Evolutionary conservation across 495 filamentous ascomycete species (phyloP), one percentile per base, ranked within the genome.

Genomic region (Tuber umbilicatum): DNA sequence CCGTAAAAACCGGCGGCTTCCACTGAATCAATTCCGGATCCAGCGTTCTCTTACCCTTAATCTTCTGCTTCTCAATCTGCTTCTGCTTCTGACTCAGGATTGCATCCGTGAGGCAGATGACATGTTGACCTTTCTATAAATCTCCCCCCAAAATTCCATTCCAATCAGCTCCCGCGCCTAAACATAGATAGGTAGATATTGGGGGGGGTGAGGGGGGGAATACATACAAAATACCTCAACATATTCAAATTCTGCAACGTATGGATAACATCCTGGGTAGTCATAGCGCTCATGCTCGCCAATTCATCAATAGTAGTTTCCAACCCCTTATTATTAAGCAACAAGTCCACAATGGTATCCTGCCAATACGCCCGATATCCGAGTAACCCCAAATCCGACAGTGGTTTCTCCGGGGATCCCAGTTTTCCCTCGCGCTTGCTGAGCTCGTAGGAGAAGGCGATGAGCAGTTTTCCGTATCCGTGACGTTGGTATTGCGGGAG

Each of bases 281-380:
- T 98, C 95, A 99, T 99, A 10, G 94, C 90, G 1, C 92, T 90
- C n/a, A 88, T 77, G 5, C 87, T 84, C 2, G 92, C 92, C 68
- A 99, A 86, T 67, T 92, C 89, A 60, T 82, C 81, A 38, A 82
- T 82, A 55, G 81, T 82, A 27, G 78, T 81, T 77, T 97, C 94
- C 40, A 97, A 91, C 55, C 90, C 95, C 71, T 91, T 88, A 68
- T 92, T 90, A 16, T 87, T 86, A 31, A 94, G 85, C 43, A 99
- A 85, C 31, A 95, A 81, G 72, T 97, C 94, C 5, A 97, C 87
- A 68, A 99, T 91, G 19, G 92, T 94, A 82, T 97, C 94, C 31
- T 93, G 92, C 95, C 95, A 99, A 84, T 97, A 99, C 70, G 95
- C 93, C 68, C 96, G 89, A 84, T 99, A 99, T 71, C 92, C 91